phyloP scores from a whole-genome alignment of 2,329 filamentous ascomycete species.

The Fusarium sp. region DNA sequence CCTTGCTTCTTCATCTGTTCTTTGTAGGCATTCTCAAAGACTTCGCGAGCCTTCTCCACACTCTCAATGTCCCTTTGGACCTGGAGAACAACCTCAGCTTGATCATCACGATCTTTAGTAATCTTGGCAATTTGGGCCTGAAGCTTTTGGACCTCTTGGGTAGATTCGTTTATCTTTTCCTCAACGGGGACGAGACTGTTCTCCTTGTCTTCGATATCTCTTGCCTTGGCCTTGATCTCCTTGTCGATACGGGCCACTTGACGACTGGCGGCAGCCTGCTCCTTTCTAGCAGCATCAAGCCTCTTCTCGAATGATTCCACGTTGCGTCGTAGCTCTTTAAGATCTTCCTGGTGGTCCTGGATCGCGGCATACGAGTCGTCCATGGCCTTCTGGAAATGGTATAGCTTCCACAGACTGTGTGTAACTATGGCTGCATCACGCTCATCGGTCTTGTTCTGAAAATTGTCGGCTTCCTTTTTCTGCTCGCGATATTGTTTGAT shows the following conservation, averaged over 20 bases:
- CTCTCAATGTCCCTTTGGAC: slow-evolving; percentile 82
- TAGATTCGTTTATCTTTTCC: slow-evolving; percentile 88
- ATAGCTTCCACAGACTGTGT: slow-evolving; percentile 96
- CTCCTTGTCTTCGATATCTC: slow-evolving; percentile 86
- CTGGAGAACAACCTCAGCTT: slow-evolving; percentile 76
- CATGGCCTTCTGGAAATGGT: slow-evolving; percentile 93
- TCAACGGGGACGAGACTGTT: slow-evolving; percentile 89
- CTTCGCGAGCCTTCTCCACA: slow-evolving; percentile 89
- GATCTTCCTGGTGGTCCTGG: slow-evolving; percentile 90
- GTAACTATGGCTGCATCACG: slow-evolving; percentile 91
- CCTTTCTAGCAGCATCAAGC: slow-evolving; percentile 83
- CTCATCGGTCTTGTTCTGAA: slow-evolving; percentile 89
- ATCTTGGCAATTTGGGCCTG: slow-evolving; percentile 77
- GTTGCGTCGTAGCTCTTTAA: slow-evolving; percentile 91
- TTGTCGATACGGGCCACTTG: slow-evolving; percentile 87
- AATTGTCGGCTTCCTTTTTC: slow-evolving; percentile 94
- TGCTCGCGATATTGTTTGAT: slow-evolving; percentile 98
- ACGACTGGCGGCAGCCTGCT: slow-evolving; percentile 81
- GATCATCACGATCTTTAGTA: slow-evolving; percentile 79
- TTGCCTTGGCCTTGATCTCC: slow-evolving; percentile 86
- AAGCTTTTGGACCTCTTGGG: slow-evolving; percentile 75
- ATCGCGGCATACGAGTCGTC: slow-evolving; percentile 92
- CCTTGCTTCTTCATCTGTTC: slow-evolving; percentile 89
- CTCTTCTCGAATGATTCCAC: slow-evolving; percentile 85
- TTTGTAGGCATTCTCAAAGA: slow-evolving; percentile 89